These are phyloP conservation scores for Arabis alpina DNA, from an alignment of 345 rosid genomes.

Conservation along the genomic window DNA sequence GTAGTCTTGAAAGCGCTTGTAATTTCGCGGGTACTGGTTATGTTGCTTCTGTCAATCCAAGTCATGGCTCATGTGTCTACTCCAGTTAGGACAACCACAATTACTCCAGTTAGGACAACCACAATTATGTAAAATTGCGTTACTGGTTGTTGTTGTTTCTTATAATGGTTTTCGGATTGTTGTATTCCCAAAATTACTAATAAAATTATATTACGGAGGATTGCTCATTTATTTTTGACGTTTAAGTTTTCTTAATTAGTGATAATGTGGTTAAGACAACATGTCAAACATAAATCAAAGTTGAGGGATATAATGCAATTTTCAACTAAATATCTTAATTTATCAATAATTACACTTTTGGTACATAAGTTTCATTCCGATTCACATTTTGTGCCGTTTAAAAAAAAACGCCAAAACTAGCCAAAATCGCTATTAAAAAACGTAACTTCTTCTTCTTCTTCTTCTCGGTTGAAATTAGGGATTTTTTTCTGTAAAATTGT, in stretches of 20 bases:
- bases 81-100: not conserved
- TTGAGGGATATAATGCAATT: too few species aligned
- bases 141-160: too few species aligned
- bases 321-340: too few species aligned
- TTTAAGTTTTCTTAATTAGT: too few species aligned
- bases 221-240: too few species aligned
- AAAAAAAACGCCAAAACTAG: not conserved
- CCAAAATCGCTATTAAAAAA: slow-evolving; percentile 1
- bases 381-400: slow-evolving; percentile 9
- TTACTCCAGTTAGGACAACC: not conserved
- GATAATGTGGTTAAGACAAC: too few species aligned
- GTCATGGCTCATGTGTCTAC: slow-evolving; percentile 22
- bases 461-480: slow-evolving; percentile 27
- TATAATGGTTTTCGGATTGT: too few species aligned
- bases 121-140: too few species aligned
- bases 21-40: not conserved
- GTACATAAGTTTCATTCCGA: not conserved
- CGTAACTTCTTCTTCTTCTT: slow-evolving; percentile 10
- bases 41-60: not conserved
- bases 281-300: slow-evolving; percentile 7
- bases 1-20: not conserved
- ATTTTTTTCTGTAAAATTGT: slow-evolving; percentile 23
- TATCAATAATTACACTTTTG: slow-evolving; percentile 17
- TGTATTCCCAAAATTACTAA: too few species aligned
- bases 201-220: too few species aligned